phyloP scores from a whole-genome alignment of 139 green algal species.

The Auxenochlorella protothecoides region DNA sequence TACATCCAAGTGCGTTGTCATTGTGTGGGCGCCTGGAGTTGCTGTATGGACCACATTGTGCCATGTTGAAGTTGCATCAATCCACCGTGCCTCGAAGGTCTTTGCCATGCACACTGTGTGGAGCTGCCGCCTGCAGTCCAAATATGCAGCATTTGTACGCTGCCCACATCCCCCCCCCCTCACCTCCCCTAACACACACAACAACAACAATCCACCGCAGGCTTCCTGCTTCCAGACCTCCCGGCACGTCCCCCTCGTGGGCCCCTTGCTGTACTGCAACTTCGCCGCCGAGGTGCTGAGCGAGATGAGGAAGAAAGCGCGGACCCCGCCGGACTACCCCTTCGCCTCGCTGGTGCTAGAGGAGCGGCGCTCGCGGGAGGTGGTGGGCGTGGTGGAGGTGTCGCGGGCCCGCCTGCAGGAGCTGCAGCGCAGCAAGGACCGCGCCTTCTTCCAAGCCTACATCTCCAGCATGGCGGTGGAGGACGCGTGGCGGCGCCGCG shows the following conservation, averaged over 20 bases:
- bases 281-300: conserved; percentile 25
- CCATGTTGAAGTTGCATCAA: neutral
- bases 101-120: neutral
- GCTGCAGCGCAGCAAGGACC: conserved; percentile 2
- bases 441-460: conserved; percentile 15
- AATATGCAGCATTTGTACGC: no score
- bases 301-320: conserved; percentile 28
- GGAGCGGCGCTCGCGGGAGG: no score
- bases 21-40: no score
- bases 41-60: neutral
- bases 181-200: neutral
- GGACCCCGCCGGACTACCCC: conserved; percentile 16
- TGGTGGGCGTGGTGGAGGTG: conserved; percentile 36
- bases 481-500: conserved; percentile 6
- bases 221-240: conserved; percentile 1
- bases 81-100: neutral
- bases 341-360: conserved; percentile 21
- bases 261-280: conserved; percentile 7
- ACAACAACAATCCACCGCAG: neutral
- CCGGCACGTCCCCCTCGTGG: conserved; percentile 4
- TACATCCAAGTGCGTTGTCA: neutral
- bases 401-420: conserved; percentile 12
- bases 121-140: neutral
- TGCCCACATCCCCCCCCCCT: no score
- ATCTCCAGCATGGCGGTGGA: conserved; percentile 36